Percentiles rank a stretch among this genome's conserved stretches.
Evolutionary conservation across 768 basidiomycete species (phyloP).

Genomic region (Boletus huronensis): DNA sequence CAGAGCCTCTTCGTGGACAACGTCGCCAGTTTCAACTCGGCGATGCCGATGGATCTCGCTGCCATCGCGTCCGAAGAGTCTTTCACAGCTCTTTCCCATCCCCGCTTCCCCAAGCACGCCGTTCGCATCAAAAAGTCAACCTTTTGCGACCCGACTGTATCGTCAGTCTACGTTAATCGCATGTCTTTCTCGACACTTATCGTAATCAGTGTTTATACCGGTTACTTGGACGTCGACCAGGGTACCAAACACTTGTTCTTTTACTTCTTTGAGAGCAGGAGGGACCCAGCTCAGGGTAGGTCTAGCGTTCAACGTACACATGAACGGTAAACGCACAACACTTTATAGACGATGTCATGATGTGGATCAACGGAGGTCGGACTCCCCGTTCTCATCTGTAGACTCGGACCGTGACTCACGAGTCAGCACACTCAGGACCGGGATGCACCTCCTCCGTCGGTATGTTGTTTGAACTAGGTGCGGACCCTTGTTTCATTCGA

Average conservation of each 20-base stretch:
- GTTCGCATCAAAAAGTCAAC: conserved; percentile 58
- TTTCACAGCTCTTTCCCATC: conserved; percentile 43
- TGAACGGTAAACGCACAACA: background rate
- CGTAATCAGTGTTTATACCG: conserved; percentile 39
- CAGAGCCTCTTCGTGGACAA: conserved; percentile 7
- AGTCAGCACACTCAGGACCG: conserved; percentile 40
- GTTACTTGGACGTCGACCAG: conserved; percentile 45
- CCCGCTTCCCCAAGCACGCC: conserved; percentile 49
- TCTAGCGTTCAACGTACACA: background rate
- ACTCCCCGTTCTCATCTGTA: conserved; percentile 14
- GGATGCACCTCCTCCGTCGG: conserved; percentile 54
- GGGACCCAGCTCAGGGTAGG: conserved; percentile 39
- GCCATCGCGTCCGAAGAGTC: conserved; percentile 24
- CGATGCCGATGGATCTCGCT: conserved; percentile 19
- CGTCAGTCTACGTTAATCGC: conserved; percentile 9
- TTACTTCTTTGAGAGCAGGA: conserved; percentile 59
- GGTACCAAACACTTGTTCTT: conserved; percentile 55
- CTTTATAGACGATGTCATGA: conserved; percentile 54
- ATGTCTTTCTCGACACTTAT: background rate
- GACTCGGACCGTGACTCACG: background rate
- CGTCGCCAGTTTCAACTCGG: background rate
- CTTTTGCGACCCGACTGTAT: conserved; percentile 63
- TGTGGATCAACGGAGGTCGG: conserved; percentile 67
- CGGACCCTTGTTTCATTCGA: background rate
- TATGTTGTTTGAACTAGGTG: conserved; percentile 58